Conservation (phyloP, 1,284 basidiomycete genomes). For the Ceratobasidium theobromae region DNA sequence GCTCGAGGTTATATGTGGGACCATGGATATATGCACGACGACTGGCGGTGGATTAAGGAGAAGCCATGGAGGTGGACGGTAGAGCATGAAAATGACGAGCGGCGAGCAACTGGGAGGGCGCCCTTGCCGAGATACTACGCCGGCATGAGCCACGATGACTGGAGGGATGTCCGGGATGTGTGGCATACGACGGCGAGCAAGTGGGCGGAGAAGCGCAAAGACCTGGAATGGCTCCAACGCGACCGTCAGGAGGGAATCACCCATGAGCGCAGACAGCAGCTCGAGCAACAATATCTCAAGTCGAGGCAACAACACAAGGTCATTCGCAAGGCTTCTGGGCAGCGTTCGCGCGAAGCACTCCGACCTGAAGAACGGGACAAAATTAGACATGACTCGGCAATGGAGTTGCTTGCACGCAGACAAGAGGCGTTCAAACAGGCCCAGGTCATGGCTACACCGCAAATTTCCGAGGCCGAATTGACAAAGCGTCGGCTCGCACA, state of each 20-base stretch:
- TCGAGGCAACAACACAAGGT: conserved; percentile 25
- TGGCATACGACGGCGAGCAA: conserved; percentile 30
- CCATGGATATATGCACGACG: conserved; percentile 16
- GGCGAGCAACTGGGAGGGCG: conserved; percentile 5
- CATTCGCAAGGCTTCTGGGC: conserved; percentile 9
- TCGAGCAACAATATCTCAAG: conserved; percentile 10
- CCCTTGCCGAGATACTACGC: conserved; percentile 11
- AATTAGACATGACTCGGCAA: conserved; percentile 7
- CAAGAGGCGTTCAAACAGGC: conserved; percentile 1
- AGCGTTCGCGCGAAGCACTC: conserved; percentile 10
- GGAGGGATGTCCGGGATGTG: conserved; percentile 24
- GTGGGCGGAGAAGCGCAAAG: conserved; percentile 25
- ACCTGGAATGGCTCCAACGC: conserved; percentile 9
- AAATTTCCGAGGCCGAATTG: conserved; percentile 11
- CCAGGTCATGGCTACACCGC: not conserved
- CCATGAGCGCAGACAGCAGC: not conserved
- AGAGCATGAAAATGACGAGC: conserved; percentile 24
- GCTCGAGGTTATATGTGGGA: conserved; percentile 18
- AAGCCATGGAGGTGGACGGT: conserved; percentile 21
- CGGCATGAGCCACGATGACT: conserved; percentile 25
- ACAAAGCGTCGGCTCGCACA: not conserved
- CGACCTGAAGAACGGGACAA: conserved; percentile 12
- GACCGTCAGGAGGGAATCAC: conserved; percentile 17
- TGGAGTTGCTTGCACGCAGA: conserved; percentile 6
- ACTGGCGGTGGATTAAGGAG: conserved; percentile 19